phyloP scores from a whole-genome alignment of 1,284 basidiomycete species.

The Agaricales sp. region DNA sequence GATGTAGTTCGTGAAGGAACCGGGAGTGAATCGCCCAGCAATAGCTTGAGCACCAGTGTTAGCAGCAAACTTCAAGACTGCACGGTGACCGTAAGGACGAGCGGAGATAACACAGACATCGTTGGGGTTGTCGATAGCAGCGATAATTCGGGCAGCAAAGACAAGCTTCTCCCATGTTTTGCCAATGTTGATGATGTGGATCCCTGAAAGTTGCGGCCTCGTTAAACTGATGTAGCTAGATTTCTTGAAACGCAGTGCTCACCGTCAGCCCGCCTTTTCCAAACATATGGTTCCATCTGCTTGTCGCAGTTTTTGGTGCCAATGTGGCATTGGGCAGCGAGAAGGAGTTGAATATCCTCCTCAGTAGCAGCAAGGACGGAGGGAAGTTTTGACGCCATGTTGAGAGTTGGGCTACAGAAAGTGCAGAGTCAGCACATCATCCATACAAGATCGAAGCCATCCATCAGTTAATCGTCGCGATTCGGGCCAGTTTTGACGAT shows the following conservation, averaged over 20 bases:
- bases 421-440: neutral
- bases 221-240: neutral
- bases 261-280: constrained; percentile 95
- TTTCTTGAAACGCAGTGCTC: constrained; percentile 20
- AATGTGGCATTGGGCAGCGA: constrained; percentile 94
- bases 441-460: neutral
- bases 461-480: neutral
- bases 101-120: constrained; percentile 98
- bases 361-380: constrained; percentile 89
- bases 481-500: neutral
- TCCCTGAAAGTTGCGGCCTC: constrained; percentile 40
- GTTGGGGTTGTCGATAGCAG: constrained; percentile 94
- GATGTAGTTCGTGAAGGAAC: constrained; percentile 99
- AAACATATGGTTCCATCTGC: constrained; percentile 97
- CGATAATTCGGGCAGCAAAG: constrained; percentile 89
- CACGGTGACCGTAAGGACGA: constrained; percentile 97
- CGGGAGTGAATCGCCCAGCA: constrained; percentile 98
- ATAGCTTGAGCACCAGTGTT: constrained; percentile 98
- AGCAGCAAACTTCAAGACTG: constrained; percentile 95
- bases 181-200: constrained; percentile 96
- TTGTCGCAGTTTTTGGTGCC: constrained; percentile 99
- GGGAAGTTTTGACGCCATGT: constrained; percentile 75
- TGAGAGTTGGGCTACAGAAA: neutral
- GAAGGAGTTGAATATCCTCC: constrained; percentile 93
- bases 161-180: constrained; percentile 99